phyloP scores from a whole-genome alignment of 2,329 filamentous ascomycete species.

The Chaetomium strumarium region DNA sequence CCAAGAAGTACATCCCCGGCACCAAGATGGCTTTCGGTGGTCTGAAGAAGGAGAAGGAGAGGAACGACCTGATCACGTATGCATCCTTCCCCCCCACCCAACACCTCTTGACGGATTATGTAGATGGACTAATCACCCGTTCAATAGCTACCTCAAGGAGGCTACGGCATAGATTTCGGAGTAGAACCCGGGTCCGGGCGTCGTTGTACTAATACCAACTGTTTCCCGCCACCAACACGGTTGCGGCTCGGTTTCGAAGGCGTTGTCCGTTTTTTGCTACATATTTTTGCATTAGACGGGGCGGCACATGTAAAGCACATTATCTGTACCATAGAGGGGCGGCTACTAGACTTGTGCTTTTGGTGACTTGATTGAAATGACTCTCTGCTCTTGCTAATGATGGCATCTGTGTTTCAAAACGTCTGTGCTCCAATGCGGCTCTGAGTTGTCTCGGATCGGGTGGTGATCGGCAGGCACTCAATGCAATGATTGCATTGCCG shows the following conservation, averaged over 20 bases:
- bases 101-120: not conserved
- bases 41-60: slow-evolving; percentile 99
- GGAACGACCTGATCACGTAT: slow-evolving; percentile 97
- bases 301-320: slow-evolving; percentile 14
- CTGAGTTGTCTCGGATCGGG: too few species aligned
- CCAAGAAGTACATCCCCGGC: slow-evolving; percentile 99
- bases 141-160: slow-evolving; percentile 17
- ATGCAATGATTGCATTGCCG: not conserved
- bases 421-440: too few species aligned
- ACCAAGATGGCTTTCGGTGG: slow-evolving; percentile 99
- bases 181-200: not conserved
- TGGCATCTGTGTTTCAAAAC: too few species aligned
- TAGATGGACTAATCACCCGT: not conserved
- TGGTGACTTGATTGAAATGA: slow-evolving; percentile 14
- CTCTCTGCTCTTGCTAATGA: slow-evolving; percentile 6
- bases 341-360: slow-evolving; percentile 23
- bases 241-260: not conserved
- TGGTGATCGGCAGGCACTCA: too few species aligned
- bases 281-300: slow-evolving; percentile 28
- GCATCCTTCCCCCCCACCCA: not conserved
- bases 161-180: slow-evolving; percentile 10
- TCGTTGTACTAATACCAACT: slow-evolving; percentile 11
- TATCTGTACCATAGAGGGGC: slow-evolving; percentile 26
- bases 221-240: not conserved
- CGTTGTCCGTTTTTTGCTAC: slow-evolving; percentile 8